Evolutionary conservation across 2,329 filamentous ascomycete genomes (phyloP).

Genomic region (Coniochaeta hoffmannii): DNA sequence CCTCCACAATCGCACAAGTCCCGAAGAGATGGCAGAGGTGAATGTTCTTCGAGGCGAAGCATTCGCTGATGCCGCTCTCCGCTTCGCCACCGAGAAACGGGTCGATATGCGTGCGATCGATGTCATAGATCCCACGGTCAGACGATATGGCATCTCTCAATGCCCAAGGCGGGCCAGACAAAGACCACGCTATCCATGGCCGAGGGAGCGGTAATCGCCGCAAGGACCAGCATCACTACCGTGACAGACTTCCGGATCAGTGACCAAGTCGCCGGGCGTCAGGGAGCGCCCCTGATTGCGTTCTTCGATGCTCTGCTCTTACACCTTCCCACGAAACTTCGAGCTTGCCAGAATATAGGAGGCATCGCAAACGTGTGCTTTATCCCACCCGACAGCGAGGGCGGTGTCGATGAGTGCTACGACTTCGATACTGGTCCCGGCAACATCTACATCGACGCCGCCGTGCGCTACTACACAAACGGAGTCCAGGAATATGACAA

Average conservation of each 20-base stretch:
- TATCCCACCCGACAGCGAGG: background rate
- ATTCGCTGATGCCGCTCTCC: background rate
- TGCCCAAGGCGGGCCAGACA: constrained; percentile 37
- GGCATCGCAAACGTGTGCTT: background rate
- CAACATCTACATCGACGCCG: background rate
- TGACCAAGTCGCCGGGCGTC: background rate
- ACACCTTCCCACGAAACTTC: background rate
- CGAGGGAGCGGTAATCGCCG: background rate
- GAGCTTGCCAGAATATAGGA: background rate
- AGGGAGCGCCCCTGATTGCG: background rate
- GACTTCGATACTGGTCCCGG: background rate
- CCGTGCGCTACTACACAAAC: background rate
- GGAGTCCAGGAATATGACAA: background rate
- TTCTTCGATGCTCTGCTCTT: background rate
- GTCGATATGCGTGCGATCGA: constrained; percentile 37
- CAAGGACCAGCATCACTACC: background rate
- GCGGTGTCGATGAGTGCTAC: background rate
- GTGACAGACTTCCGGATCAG: background rate
- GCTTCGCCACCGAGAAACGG: background rate
- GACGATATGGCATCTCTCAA: constrained; percentile 47
- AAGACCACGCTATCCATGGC: constrained; percentile 29
- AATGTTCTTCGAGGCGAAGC: constrained; percentile 43
- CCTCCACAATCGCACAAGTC: constrained; percentile 40
- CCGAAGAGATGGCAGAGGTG: constrained; percentile 44
- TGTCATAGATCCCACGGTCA: constrained; percentile 49